A percentile compares a stretch with the other conserved stretches of the same genome.
Conservation (phyloP, 2,329 filamentous ascomycete species). For the Alternaria sp. region DNA sequence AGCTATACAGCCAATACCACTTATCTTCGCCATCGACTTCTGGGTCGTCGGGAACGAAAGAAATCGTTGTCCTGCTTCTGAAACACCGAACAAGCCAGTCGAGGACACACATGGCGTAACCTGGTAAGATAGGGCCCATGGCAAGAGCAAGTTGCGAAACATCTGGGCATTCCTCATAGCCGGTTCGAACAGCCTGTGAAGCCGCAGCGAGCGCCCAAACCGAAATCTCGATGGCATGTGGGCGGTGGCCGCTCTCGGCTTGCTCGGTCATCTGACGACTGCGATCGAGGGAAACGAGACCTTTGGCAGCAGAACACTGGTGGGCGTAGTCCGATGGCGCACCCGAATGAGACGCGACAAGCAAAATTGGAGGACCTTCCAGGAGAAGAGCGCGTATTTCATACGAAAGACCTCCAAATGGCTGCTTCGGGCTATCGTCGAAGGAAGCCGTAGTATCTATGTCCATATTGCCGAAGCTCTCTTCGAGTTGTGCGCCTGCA, state of each 20-base stretch:
- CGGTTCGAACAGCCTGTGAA: neutral
- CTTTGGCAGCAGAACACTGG: constrained; percentile 2
- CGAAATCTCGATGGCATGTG: constrained; percentile 9
- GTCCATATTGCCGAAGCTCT: neutral
- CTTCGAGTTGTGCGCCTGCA: neutral
- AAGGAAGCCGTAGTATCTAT: neutral
- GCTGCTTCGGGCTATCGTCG: neutral
- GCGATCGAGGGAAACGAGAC: constrained; percentile 3
- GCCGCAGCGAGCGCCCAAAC: constrained; percentile 1
- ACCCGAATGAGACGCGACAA: constrained; percentile 4
- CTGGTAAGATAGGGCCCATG: constrained; percentile 4
- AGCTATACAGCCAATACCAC: constrained; percentile 14
- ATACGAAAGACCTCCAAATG: neutral
- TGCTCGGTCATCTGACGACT: constrained; percentile 11
- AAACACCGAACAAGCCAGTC: constrained; percentile 8
- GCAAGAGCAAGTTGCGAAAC: neutral
- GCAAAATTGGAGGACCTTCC: neutral
- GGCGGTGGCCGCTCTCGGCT: neutral
- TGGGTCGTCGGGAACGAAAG: constrained; percentile 1
- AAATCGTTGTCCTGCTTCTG: neutral
- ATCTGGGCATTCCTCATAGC: neutral
- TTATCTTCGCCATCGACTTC: constrained; percentile 8
- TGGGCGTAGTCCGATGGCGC: neutral
- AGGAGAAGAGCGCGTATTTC: neutral
- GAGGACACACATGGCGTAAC: constrained; percentile 11